These are phyloP conservation scores for Chenopodium formosanum DNA, from an alignment of 148 eudicot species.

Conservation along the genomic window DNA sequence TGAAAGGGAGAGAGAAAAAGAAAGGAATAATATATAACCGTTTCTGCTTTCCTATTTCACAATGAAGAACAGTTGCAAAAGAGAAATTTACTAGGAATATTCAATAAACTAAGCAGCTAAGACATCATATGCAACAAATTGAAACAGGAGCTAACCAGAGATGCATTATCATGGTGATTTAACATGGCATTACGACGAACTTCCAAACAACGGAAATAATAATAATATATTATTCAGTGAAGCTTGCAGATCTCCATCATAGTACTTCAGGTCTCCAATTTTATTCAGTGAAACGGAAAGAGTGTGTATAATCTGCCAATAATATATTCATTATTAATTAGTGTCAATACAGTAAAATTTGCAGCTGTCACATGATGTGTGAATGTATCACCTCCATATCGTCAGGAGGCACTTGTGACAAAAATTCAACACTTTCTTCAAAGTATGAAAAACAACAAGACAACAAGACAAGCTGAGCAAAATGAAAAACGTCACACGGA, in stretches of 20 bases:
- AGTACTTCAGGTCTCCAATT: constrained; percentile 92
- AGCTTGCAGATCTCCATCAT: constrained; percentile 80
- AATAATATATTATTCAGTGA: constrained; percentile 49
- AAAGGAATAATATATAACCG: background rate
- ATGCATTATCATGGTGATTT: constrained; percentile 47
- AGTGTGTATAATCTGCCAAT: constrained; percentile 81
- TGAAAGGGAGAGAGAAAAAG: background rate
- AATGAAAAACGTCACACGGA: background rate
- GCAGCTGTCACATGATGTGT: background rate
- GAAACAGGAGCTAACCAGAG: constrained; percentile 56
- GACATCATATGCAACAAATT: background rate
- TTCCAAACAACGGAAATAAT: constrained; percentile 72
- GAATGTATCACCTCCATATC: constrained; percentile 70
- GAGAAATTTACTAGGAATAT: background rate
- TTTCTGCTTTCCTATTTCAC: background rate
- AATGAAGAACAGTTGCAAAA: background rate
- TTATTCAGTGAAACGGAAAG: constrained; percentile 93
- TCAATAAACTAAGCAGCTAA: background rate
- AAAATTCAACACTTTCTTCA: constrained; percentile 80
- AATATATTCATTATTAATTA: constrained; percentile 5
- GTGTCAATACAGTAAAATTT: constrained; percentile 4
- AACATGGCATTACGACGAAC: constrained; percentile 78
- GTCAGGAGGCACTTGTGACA: constrained; percentile 57
- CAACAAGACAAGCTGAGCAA: background rate
- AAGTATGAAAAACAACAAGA: too few relatives aligned